These are phyloP conservation scores for Pisolithus tinctorius DNA, from an alignment of 768 basidiomycete genomes.

Conservation along the genomic window DNA sequence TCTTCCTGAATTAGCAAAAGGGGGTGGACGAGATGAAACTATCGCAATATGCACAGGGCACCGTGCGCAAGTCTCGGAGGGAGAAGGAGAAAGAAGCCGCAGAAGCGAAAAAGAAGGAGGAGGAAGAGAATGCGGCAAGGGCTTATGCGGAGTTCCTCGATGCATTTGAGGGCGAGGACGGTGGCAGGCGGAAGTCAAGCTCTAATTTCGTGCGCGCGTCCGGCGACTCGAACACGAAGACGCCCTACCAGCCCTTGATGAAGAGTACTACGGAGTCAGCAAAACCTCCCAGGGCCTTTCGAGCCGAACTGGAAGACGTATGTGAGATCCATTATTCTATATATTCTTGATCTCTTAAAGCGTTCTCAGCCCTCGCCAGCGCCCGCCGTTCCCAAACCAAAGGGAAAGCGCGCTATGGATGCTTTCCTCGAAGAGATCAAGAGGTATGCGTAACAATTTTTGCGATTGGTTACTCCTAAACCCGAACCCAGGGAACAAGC, in stretches of 20 bases:
- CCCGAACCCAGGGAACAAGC: conserved; percentile 71
- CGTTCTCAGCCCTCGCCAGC: conserved; percentile 52
- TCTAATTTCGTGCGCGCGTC: conserved; percentile 61
- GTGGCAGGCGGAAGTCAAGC: conserved; percentile 39
- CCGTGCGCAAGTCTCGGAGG: conserved; percentile 78
- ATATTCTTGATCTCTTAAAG: conserved; percentile 1
- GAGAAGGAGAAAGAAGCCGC: conserved; percentile 93
- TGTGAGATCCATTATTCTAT: conserved; percentile 13
- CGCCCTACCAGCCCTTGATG: conserved; percentile 37
- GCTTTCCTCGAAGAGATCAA: conserved; percentile 95
- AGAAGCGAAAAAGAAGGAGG: conserved; percentile 81
- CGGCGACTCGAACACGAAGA: conserved; percentile 24
- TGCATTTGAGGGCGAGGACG: conserved; percentile 72
- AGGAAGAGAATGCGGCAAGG: conserved; percentile 71
- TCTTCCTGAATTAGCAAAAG: conserved; percentile 65
- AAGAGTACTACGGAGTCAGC: conserved; percentile 25
- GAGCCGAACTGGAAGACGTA: conserved; percentile 27
- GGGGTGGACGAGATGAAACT: conserved; percentile 80
- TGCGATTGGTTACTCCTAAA: not conserved
- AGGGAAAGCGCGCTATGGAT: conserved; percentile 96
- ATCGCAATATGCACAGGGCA: conserved; percentile 82
- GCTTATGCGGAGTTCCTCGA: conserved; percentile 83
- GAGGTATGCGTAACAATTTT: conserved; percentile 39
- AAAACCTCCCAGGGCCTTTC: conserved; percentile 23
- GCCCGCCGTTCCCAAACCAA: conserved; percentile 54